A percentile compares a stretch with the other conserved stretches of the same genome.
These are phyloP conservation scores for Wickerhamiella galacta DNA, from an alignment of 805 yeast genomes.

Conservation along the genomic window DNA sequence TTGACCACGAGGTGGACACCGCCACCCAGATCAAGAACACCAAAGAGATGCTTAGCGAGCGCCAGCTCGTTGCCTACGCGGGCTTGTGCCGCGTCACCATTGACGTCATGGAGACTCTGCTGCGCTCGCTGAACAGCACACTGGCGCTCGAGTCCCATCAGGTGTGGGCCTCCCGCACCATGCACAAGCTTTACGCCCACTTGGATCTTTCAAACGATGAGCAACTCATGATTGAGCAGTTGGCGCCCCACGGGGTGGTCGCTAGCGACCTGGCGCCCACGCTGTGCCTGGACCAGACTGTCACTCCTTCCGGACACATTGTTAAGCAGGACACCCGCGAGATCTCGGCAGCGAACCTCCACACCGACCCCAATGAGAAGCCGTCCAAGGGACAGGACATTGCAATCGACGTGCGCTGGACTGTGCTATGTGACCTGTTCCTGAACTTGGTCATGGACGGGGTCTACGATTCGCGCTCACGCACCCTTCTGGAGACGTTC, in stretches of 20 bases:
- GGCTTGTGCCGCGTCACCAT: slow-evolving; percentile 65
- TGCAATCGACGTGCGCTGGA: slow-evolving; percentile 78
- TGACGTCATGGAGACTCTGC: slow-evolving; percentile 66
- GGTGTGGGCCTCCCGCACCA: slow-evolving; percentile 64
- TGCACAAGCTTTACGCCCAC: slow-evolving; percentile 60
- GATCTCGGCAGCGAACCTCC: slow-evolving; percentile 5
- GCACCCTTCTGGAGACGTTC: slow-evolving; percentile 57
- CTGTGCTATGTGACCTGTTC: slow-evolving; percentile 80
- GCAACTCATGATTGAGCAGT: slow-evolving; percentile 67
- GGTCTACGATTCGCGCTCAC: slow-evolving; percentile 74
- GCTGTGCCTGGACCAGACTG: slow-evolving; percentile 28
- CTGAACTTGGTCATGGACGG: slow-evolving; percentile 67
- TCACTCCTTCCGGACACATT: slow-evolving; percentile 37
- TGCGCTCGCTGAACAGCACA: slow-evolving; percentile 28
- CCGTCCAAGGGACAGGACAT: neutral
- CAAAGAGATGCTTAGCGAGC: slow-evolving; percentile 59
- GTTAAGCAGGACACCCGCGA: slow-evolving; percentile 6
- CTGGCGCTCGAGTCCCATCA: slow-evolving; percentile 60
- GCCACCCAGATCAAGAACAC: slow-evolving; percentile 63
- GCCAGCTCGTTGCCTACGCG: slow-evolving; percentile 81
- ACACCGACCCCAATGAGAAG: slow-evolving; percentile 2
- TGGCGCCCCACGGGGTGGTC: slow-evolving; percentile 70
- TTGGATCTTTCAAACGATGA: slow-evolving; percentile 66
- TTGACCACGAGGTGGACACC: slow-evolving; percentile 33
- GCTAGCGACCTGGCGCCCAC: slow-evolving; percentile 53